phyloP scores from a whole-genome alignment of 2,329 filamentous ascomycete genomes.

The Alternaria arborescens region DNA sequence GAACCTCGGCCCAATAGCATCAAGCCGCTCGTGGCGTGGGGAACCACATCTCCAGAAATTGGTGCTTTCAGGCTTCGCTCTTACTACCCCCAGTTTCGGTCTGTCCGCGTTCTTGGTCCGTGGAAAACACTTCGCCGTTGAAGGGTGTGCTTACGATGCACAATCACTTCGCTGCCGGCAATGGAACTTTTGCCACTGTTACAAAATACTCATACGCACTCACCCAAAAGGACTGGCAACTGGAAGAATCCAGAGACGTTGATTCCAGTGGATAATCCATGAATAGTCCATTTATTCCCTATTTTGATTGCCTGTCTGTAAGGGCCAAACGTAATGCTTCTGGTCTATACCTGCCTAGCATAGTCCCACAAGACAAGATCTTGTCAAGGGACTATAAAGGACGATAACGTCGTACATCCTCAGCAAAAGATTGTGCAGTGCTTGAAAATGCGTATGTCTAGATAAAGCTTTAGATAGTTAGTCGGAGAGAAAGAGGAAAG shows the following conservation, averaged over 20 bases:
- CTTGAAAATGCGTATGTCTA: too few relatives aligned
- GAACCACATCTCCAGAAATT: neutral
- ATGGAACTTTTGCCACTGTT: neutral
- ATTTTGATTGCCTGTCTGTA: neutral
- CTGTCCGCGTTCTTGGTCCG: neutral
- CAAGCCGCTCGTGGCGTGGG: neutral
- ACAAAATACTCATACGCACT: neutral
- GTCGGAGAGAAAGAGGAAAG: too few relatives aligned
- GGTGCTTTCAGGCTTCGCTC: neutral
- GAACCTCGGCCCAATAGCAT: neutral
- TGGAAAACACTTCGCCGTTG: neutral
- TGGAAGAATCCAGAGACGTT: neutral
- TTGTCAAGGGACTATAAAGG: neutral
- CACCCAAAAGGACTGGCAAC: neutral
- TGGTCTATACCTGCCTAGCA: neutral
- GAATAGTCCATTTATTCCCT: neutral
- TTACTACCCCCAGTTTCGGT: neutral
- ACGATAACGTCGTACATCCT: too few relatives aligned
- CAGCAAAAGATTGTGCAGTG: too few relatives aligned
- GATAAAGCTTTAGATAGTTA: too few relatives aligned
- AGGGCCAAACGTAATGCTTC: neutral
- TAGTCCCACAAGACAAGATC: neutral
- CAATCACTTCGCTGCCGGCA: neutral
- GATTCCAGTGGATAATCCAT: neutral
- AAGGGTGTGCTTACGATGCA: neutral